Base-by-base conservation (phyloP, 2,329 filamentous ascomycete genomes). In the Aspergillus jensenii region DNA sequence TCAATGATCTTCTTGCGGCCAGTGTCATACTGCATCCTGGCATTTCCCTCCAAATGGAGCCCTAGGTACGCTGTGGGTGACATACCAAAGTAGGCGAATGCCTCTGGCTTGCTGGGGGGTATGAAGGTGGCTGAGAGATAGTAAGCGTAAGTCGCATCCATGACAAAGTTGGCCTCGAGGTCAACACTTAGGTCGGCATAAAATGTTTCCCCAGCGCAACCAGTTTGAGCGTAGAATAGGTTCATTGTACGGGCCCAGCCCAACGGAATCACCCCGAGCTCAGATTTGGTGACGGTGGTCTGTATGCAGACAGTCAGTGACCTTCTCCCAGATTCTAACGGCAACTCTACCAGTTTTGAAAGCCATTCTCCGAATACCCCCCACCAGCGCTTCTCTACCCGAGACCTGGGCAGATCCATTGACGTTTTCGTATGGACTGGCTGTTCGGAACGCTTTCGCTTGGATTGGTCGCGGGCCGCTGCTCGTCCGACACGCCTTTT, bases 1-100 rank as follows among this genome's bases (percentile, higher is more conserved):
- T 65, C 59, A 19, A 68, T 56, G 14, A 68, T 55, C 55, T 62
- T 61, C 35, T 63, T 65, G 19, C 60, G 58, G 2, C 44, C 57
- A 27, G 57, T 19, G 3, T 19, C 19, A 3, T 19, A 55, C 4
- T 52, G 54, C 41, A 54, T 51, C 41, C 64, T 25, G 5, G 65
- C 63, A 27, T 60, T 65, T 2, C 59, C 62, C 48, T 51, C 25
- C 27, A 64, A 50, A 23, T 52, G 37, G 2, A 64, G 35, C 15
- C 57, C 60, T 8, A 59, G 37, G 31, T 64, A 62, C 15, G 47
- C 60, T 14, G 19, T 21, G 9, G 62, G 60, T 9, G 50, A 17
- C 45, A 64, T 49, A 11, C 58, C 58, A 6, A 64, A 50, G 48
- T 64, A 64, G 17, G 60, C 33, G 14, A 37, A 37, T 37, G 33